Conservation (phyloP, 179 eudicot genomes). For the Spergularia azorica region DNA sequence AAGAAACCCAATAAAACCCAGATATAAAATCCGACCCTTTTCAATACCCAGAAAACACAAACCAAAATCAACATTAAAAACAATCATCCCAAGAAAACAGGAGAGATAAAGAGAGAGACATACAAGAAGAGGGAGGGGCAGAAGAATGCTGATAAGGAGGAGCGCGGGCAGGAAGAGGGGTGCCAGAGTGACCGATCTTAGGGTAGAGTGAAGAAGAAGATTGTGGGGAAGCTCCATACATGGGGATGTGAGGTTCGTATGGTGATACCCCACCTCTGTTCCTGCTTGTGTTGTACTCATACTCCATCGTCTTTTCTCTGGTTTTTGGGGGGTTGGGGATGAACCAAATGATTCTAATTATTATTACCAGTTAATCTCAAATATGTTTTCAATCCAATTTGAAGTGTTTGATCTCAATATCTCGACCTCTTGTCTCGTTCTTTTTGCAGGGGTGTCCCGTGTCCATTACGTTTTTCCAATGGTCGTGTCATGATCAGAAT, state of each 20-base stretch:
- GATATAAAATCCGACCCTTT: neutral
- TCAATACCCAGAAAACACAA: conserved; percentile 2
- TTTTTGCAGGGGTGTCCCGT: too few relatives aligned
- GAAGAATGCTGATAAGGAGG: conserved; percentile 51
- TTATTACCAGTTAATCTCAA: too few relatives aligned
- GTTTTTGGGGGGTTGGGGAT: neutral
- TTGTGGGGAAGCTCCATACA: conserved; percentile 36
- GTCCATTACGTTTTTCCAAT: too few relatives aligned
- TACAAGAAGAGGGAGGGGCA: conserved; percentile 52
- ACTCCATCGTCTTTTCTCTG: conserved; percentile 51
- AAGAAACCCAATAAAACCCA: neutral
- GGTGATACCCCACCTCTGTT: conserved; percentile 39
- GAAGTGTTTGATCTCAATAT: too few relatives aligned
- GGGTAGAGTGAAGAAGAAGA: conserved; percentile 61
- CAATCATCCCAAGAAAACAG: neutral
- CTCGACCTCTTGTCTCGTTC: too few relatives aligned
- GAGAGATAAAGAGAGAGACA: conserved; percentile 11
- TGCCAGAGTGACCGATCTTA: conserved; percentile 53
- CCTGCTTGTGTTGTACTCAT: conserved; percentile 54
- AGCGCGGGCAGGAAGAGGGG: conserved; percentile 46
- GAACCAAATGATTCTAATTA: too few relatives aligned
- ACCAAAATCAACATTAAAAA: neutral
- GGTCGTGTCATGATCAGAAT: too few relatives aligned
- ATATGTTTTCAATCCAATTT: too few relatives aligned
- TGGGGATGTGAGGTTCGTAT: conserved; percentile 45